Conservation (phyloP, 2,329 filamentous ascomycete species). For the Talaromyces pinophilus region DNA sequence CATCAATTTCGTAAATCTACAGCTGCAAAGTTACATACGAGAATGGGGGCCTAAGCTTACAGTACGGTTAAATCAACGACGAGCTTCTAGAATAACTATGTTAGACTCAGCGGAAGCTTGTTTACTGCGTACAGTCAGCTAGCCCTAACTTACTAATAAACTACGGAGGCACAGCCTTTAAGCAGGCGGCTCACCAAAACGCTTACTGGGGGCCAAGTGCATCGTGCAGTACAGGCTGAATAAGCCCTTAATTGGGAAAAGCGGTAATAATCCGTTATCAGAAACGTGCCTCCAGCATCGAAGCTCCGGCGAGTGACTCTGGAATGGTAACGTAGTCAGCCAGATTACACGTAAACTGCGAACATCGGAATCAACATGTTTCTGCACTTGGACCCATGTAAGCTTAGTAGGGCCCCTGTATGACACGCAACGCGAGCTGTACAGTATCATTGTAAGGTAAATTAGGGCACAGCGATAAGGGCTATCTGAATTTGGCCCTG, state of each 20-base stretch:
- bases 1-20: not conserved
- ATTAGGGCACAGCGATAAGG: slow-evolving; percentile 54
- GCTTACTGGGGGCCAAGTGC: slow-evolving; percentile 4
- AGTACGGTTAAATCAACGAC: not conserved
- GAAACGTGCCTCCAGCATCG: slow-evolving; percentile 61
- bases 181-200: not conserved
- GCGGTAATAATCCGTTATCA: not conserved
- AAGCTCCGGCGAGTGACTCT: slow-evolving; percentile 36
- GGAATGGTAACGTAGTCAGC: slow-evolving; percentile 1
- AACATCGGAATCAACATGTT: slow-evolving; percentile 78
- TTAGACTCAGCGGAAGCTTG: not conserved
- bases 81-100: not conserved
- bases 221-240: not conserved
- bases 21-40: not conserved
- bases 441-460: not conserved
- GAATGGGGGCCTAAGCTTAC: slow-evolving; percentile 4
- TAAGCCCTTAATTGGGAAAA: slow-evolving; percentile 2
- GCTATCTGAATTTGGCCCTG: slow-evolving; percentile 55
- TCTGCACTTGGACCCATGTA: not conserved
- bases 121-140: slow-evolving; percentile 2
- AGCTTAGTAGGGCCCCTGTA: slow-evolving; percentile 3
- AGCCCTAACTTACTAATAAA: slow-evolving; percentile 2
- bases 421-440: not conserved
- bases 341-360: slow-evolving; percentile 3
- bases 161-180: not conserved